Conservation (phyloP, 108 stramenopile genomes). For the Craspedostauros australis region DNA sequence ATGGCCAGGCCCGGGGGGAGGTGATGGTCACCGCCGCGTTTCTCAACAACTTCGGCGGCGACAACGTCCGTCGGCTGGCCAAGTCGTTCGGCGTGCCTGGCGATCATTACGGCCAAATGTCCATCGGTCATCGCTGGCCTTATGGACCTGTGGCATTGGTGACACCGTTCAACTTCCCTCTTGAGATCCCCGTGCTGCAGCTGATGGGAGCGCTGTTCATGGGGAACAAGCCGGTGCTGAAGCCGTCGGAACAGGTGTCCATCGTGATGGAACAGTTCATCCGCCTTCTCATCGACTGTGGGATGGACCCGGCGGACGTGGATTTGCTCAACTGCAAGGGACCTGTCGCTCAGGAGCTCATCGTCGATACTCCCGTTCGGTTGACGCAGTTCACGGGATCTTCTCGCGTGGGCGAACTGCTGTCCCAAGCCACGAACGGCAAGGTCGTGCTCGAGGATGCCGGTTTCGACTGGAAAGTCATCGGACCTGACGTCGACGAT, state of each 20-base stretch:
- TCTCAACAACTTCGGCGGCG: constrained; percentile 87
- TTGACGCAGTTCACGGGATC: constrained; percentile 96
- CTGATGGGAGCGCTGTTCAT: constrained; percentile 97
- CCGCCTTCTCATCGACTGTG: constrained; percentile 85
- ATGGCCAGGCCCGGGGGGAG: constrained; percentile 90
- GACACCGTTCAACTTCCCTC: constrained; percentile 94
- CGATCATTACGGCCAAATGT: constrained; percentile 94
- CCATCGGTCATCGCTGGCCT: constrained; percentile 93
- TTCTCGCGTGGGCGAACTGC: constrained; percentile 77
- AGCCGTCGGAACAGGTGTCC: constrained; percentile 81
- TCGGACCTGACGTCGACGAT: constrained; percentile 89
- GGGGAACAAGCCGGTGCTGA: constrained; percentile 95
- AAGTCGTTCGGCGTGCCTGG: constrained; percentile 86
- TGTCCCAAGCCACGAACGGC: constrained; percentile 76
- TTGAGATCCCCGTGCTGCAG: constrained; percentile 95
- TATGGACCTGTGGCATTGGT: constrained; percentile 93
- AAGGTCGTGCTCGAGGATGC: constrained; percentile 91
- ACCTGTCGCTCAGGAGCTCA: constrained; percentile 78
- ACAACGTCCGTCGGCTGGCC: constrained; percentile 89
- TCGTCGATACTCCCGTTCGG: constrained; percentile 74
- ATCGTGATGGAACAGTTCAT: constrained; percentile 95
- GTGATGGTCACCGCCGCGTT: constrained; percentile 80
- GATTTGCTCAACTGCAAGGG: constrained; percentile 93
- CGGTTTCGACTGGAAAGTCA: constrained; percentile 98
- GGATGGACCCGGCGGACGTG: constrained; percentile 83